phyloP scores from a whole-genome alignment of 345 rosid species.

The Euphorbia lathyris region DNA sequence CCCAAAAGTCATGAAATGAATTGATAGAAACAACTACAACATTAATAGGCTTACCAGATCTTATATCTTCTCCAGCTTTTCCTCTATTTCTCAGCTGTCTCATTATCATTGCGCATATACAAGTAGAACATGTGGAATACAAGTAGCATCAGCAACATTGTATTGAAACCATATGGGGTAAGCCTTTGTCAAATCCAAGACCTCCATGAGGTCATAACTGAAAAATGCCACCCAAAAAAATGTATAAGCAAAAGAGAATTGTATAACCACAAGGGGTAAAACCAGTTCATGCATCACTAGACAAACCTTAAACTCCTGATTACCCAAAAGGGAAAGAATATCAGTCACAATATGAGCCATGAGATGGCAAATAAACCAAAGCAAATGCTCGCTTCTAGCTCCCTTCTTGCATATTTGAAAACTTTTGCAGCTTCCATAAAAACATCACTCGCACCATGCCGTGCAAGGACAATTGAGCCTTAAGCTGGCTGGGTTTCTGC shows the following conservation, averaged over 20 bases:
- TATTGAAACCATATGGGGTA: conserved; percentile 60
- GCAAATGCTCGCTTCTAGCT: conserved; percentile 84
- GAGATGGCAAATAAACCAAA: conserved; percentile 90
- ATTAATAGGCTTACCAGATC: conserved; percentile 70
- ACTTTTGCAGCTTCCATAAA: conserved; percentile 93
- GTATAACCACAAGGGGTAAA: conserved; percentile 1
- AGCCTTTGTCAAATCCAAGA: conserved; percentile 49
- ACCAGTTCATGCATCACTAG: conserved; percentile 11
- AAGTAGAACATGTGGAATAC: conserved; percentile 95
- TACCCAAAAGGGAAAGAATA: conserved; percentile 93
- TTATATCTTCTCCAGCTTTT: conserved; percentile 89
- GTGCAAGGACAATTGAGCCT: conserved; percentile 79
- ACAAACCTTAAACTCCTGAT: conserved; percentile 71
- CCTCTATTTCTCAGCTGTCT: conserved; percentile 86
- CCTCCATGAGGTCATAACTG: conserved; percentile 52
- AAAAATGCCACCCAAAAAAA: conserved; percentile 18
- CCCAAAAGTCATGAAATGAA: background rate
- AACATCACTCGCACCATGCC: conserved; percentile 91
- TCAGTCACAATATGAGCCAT: conserved; percentile 80
- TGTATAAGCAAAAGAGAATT: conserved; percentile 17
- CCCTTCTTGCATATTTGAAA: conserved; percentile 77
- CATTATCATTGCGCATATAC: conserved; percentile 85
- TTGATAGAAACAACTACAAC: background rate
- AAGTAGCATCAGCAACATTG: conserved; percentile 77
- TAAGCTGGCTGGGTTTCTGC: too few species aligned